phyloP scores from a whole-genome alignment of 164 flowering plant species.

The Stephania yunnanensis region DNA sequence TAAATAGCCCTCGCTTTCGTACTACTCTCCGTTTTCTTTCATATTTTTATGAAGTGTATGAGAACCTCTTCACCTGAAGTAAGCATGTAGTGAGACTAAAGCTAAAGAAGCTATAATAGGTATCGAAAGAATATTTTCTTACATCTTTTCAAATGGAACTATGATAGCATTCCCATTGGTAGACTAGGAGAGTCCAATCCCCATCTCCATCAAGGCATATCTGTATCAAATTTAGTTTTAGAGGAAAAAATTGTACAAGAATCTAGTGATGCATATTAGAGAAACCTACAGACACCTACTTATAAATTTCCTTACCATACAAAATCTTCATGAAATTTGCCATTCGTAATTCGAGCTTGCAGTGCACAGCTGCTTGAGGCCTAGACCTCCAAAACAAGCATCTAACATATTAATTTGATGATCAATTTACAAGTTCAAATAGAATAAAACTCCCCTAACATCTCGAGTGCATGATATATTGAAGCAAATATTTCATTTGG shows the following conservation, averaged over 20 bases:
- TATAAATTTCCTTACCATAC: constrained; percentile 74
- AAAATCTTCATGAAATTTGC: constrained; percentile 68
- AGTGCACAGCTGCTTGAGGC: constrained; percentile 55
- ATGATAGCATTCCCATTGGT: constrained; percentile 65
- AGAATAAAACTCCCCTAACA: constrained; percentile 16
- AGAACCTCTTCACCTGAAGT: constrained; percentile 61
- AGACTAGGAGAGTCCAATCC: constrained; percentile 53
- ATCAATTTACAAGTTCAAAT: neutral
- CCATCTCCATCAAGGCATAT: constrained; percentile 84
- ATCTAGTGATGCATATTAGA: neutral
- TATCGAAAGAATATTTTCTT: constrained; percentile 10
- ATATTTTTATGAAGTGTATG: constrained; percentile 33
- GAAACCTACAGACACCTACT: constrained; percentile 17
- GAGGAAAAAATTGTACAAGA: neutral
- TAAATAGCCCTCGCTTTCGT: constrained; percentile 40
- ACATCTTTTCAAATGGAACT: constrained; percentile 62
- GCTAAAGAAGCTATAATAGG: too few species aligned
- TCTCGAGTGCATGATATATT: constrained; percentile 58
- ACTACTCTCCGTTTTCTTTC: constrained; percentile 31
- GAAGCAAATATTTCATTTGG: constrained; percentile 73
- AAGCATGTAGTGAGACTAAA: too few species aligned
- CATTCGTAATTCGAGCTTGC: constrained; percentile 60
- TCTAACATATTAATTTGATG: constrained; percentile 8
- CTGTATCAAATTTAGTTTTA: constrained; percentile 19
- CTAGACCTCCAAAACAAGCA: constrained; percentile 65